Evolutionary conservation across 148 eudicot species (phyloP), one percentile per base, ranked within the genome.

Genomic region (Rhododendron molle): DNA sequence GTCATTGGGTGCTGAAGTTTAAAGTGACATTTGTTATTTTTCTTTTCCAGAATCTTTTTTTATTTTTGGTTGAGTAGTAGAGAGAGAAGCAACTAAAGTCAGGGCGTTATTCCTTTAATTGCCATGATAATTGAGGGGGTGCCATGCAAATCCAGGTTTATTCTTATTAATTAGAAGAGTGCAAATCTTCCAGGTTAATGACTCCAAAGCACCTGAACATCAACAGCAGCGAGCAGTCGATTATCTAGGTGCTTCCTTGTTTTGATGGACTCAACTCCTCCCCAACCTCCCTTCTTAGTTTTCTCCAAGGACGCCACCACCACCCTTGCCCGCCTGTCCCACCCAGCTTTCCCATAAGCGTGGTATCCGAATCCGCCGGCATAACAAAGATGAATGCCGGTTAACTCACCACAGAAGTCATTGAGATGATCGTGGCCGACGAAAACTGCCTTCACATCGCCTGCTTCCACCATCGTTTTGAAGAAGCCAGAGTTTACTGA

Each of bases 291-390:
- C 38, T 91, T 87, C 6, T 74, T 72, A 56, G 88, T 83, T 89
- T 93, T 96, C 86, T 93, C 97, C 88, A 96, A 80, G 72, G 89
- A 90, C 2, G 90, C 93, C 12, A 89, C 90, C 40, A 96, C 95
- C 88, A 96, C 91, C 88, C 99, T 92, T 28, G 99, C 92, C 87
- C 99, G 91, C 85, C 98, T 91, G 16, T 89, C 69, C 99, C 99
- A 96, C 38, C 99, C 99, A 74, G 96, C 98, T 86, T 91, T 90
- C 47, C 99, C 99, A 86, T 96, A 96, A 4, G 99, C 99, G 88
- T 96, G 99, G 87, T 96, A 96, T 30, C 99, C 99, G 62, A 96
- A 95, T 36, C 99, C 99, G 56, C 99, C 99, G 30, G 91, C 95
- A 80, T 96, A 96, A 78, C 99, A 96, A 81, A 96, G 94, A 91